These are phyloP conservation scores for Phoma sp. DNA, from an alignment of 2,329 filamentous ascomycete species.

Conservation along the genomic window DNA sequence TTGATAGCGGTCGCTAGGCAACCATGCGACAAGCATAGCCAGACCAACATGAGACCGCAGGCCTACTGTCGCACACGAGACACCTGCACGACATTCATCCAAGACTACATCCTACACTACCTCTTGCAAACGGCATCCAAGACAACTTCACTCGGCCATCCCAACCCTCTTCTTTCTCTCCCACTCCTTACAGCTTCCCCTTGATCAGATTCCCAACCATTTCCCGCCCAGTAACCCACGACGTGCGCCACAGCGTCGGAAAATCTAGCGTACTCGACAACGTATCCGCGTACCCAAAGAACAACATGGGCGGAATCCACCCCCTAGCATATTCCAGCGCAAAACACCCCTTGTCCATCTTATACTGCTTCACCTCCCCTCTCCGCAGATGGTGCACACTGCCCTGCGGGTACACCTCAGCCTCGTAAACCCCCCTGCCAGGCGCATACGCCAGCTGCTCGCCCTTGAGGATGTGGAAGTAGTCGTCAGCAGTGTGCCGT, in stretches of 20 bases:
- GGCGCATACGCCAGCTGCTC: slow-evolving; percentile 75
- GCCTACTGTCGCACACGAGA: no score
- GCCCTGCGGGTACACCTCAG: slow-evolving; percentile 73
- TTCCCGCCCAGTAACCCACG: slow-evolving; percentile 73
- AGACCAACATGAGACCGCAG: no score
- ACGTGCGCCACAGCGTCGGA: slow-evolving; percentile 83
- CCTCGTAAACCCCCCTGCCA: slow-evolving; percentile 66
- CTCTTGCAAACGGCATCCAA: no score
- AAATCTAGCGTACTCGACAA: slow-evolving; percentile 83
- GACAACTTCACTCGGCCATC: no score
- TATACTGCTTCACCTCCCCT: slow-evolving; percentile 81
- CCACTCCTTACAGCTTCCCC: slow-evolving; percentile 23
- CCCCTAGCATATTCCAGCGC: slow-evolving; percentile 84
- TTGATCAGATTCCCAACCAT: slow-evolving; percentile 73
- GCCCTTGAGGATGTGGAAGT: slow-evolving; percentile 87
- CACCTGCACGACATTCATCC: no score
- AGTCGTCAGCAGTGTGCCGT: slow-evolving; percentile 90
- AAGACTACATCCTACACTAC: no score
- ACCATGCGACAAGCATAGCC: no score
- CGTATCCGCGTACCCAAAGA: slow-evolving; percentile 85
- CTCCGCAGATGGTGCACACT: slow-evolving; percentile 74
- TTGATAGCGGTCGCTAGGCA: no score
- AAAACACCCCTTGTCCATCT: slow-evolving; percentile 77
- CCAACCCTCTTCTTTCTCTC: neutral
- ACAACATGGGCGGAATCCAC: slow-evolving; percentile 92